A percentile compares a stretch with the other conserved stretches of the same genome.
These are phyloP conservation scores for Pichia kluyveri DNA, from an alignment of 805 yeast genomes.

Conservation along the genomic window DNA sequence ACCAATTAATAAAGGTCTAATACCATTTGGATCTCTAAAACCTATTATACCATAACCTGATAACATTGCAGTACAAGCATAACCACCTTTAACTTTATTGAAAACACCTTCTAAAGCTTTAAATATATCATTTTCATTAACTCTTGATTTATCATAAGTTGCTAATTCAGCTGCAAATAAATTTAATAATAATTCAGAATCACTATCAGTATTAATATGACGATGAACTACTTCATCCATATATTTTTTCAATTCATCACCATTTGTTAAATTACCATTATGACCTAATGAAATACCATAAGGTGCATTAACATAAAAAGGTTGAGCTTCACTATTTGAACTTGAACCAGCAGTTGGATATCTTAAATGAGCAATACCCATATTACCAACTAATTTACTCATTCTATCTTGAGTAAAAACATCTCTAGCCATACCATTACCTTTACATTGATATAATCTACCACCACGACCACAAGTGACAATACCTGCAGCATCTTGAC, in stretches of 20 bases:
- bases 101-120: conserved; percentile 78
- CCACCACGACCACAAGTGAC: conserved; percentile 93
- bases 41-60: conserved; percentile 96
- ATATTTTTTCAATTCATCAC: conserved; percentile 62
- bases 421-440: conserved; percentile 97
- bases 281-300: conserved; percentile 88
- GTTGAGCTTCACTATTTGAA: conserved; percentile 96
- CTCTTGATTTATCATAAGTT: conserved; percentile 85
- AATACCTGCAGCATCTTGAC: conserved; percentile 99
- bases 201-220: conserved; percentile 95
- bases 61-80: conserved; percentile 88
- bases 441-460: conserved; percentile 93
- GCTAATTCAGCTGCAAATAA: conserved; percentile 89
- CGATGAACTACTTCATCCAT: conserved; percentile 93
- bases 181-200: conserved; percentile 83
- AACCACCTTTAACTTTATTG: conserved; percentile 85
- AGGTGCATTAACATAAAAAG: conserved; percentile 95
- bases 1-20: conserved; percentile 84
- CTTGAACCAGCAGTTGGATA: conserved; percentile 97
- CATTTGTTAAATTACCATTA: conserved; percentile 92
- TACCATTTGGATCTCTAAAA: conserved; percentile 95
- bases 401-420: conserved; percentile 84
- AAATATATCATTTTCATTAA: conserved; percentile 83
- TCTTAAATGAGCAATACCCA: conserved; percentile 92
- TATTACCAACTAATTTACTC: conserved; percentile 74